These are phyloP conservation scores for Stereum hirsutum DNA, from an alignment of 1,284 basidiomycete genomes.

Conservation along the genomic window DNA sequence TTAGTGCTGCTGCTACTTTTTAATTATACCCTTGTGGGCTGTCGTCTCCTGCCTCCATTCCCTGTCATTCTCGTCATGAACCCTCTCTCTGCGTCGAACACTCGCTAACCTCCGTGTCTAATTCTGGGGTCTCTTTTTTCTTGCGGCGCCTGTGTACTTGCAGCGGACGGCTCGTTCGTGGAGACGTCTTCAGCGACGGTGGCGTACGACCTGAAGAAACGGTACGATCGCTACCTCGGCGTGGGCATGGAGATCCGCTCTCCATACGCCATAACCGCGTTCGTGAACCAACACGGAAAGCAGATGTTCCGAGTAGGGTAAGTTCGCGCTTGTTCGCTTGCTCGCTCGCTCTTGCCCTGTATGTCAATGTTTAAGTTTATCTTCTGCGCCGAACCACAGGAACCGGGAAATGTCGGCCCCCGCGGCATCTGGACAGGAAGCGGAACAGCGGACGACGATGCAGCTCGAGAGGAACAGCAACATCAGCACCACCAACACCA, in stretches of 20 bases:
- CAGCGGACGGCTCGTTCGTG: conserved; percentile 67
- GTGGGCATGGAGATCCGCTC: conserved; percentile 60
- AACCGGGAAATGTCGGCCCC: conserved; percentile 48
- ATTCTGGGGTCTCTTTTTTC: too few relatives aligned
- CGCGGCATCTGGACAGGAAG: conserved; percentile 21
- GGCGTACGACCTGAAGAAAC: conserved; percentile 63
- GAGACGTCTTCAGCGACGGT: conserved; percentile 69
- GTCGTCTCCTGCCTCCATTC: too few relatives aligned
- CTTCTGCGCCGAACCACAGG: conserved; percentile 24
- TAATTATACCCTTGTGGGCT: too few relatives aligned
- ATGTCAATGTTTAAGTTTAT: conserved; percentile 5
- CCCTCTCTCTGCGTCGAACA: too few relatives aligned
- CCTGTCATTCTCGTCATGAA: too few relatives aligned
- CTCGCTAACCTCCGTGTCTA: too few relatives aligned
- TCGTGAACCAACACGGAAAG: conserved; percentile 70
- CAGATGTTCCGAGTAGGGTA: conserved; percentile 68
- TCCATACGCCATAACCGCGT: conserved; percentile 69
- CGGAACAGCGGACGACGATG: conserved; percentile 14
- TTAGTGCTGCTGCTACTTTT: too few relatives aligned
- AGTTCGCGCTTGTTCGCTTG: conserved; percentile 18
- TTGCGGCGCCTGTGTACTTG: too few relatives aligned
- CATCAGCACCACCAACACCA: too few relatives aligned
- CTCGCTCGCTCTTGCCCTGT: conserved; percentile 7
- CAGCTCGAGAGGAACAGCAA: conserved; percentile 11
- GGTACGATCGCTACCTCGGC: conserved; percentile 58